Base-by-base conservation (phyloP, 2,329 filamentous ascomycete species). In the Aspergillus phoenicis region DNA sequence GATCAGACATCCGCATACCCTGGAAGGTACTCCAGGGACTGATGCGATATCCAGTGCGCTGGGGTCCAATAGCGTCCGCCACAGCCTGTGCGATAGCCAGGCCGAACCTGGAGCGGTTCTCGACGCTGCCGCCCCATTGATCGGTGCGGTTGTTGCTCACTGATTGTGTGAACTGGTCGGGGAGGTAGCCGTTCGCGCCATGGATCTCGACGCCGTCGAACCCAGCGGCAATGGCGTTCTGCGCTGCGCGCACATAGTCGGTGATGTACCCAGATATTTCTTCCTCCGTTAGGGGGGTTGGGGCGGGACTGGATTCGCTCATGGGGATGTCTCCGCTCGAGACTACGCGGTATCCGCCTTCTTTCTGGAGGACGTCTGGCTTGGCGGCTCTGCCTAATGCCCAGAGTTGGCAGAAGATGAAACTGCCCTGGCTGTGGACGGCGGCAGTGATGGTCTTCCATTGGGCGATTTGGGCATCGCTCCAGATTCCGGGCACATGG, bases 361-460 rank as follows among this genome's bases (percentile, higher is more conserved):
- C 33, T 36, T 15, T 36, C 11, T 13, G 33, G 11, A 66, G 56
- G 4, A 76, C 68, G 2, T 71, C 63, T 0, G 72, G 68, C 60
- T 79, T 71, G 0, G 84, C 83, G 3, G 81, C 80, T 8, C 88
- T 82, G 1, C 88, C 87, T 15, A 85, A 75, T 0, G 82, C 82
- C 77, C 84, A 88, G 0, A 90, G 75, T 67, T 90, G 88, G 3
- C 81, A 76, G 72, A 80, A 88, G 24, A 89, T 85, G 68, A 79
- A 85, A 17, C 80, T 82, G 1, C 83, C 84, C 62, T 85, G 86
- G 24, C 77, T 77, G 67, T 91, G 88, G 0, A 90, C 85, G 0
- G 82, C 84, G n/a, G 85, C 81, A 3, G 83, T 86, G 48, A 90
- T 77, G 1, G 78, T 73, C 64, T 81, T 84, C 88, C 87, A 90